Conservation (phyloP, 192 early-diverging fungal genomes). For the Glomus cerebriforme region DNA sequence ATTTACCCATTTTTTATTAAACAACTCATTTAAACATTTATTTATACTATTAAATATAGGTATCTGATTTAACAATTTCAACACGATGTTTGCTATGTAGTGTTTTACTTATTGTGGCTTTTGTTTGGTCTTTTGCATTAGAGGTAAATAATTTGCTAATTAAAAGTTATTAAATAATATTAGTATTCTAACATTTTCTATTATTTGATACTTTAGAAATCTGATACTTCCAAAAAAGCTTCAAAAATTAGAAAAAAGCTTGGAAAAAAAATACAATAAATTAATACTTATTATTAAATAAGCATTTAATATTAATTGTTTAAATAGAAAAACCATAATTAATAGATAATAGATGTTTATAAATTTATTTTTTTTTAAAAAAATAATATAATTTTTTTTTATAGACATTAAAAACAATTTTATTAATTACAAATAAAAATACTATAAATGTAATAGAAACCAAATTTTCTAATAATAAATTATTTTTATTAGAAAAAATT, state of each 20-base stretch:
- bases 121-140: conserved; percentile 19
- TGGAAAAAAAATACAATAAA: neutral
- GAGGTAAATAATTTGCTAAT: neutral
- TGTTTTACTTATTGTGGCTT: conserved; percentile 10
- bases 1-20: neutral
- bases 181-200: no score
- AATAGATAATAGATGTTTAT: no score
- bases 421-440: no score
- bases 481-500: no score
- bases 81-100: conserved; percentile 5
- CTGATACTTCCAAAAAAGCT: neutral
- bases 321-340: no score
- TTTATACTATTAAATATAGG: neutral
- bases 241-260: neutral
- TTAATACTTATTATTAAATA: neutral
- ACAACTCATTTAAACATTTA: neutral
- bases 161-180: no score
- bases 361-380: no score
- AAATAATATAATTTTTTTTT: no score
- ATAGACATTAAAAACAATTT: no score
- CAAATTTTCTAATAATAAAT: no score
- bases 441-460: no score
- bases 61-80: neutral
- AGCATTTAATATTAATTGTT: no score
- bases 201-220: neutral